Conservation (phyloP, 1,284 basidiomycete genomes). For the Chondrostereum purpureum region DNA sequence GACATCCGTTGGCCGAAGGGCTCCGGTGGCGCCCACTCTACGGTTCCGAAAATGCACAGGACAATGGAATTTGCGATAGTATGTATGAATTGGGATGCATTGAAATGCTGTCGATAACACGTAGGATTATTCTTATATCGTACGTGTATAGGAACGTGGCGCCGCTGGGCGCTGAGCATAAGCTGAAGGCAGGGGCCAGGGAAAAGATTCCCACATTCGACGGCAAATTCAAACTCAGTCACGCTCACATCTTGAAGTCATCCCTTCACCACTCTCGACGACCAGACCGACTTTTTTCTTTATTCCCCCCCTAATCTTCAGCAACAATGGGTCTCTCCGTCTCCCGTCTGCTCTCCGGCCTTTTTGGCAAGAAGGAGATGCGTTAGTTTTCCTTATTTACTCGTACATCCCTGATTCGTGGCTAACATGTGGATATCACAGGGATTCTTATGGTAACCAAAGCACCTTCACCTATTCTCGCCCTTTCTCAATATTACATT, state of each 20-base stretch:
- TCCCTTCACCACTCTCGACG: slow-evolving; percentile 8
- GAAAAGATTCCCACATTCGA: slow-evolving; percentile 20
- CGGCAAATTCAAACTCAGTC: slow-evolving; percentile 32
- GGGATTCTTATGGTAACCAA: slow-evolving; percentile 69
- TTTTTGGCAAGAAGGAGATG: slow-evolving; percentile 99
- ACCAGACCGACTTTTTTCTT: slow-evolving; percentile 26
- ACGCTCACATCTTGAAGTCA: slow-evolving; percentile 26
- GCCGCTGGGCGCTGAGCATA: background rate
- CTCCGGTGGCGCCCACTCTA: too few species aligned
- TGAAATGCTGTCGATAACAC: too few species aligned
- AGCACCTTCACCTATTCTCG: slow-evolving; percentile 10
- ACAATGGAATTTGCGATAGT: too few species aligned
- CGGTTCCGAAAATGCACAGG: too few species aligned
- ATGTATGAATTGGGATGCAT: too few species aligned
- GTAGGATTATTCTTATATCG: background rate
- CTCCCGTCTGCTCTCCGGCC: slow-evolving; percentile 74
- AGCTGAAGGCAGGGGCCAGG: slow-evolving; percentile 15
- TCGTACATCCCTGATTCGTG: slow-evolving; percentile 33
- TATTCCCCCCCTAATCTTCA: slow-evolving; percentile 27
- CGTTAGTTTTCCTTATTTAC: slow-evolving; percentile 54
- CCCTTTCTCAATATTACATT: slow-evolving; percentile 1
- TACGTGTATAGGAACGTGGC: slow-evolving; percentile 11
- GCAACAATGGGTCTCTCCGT: slow-evolving; percentile 80
- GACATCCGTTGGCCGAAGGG: too few species aligned
- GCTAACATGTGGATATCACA: slow-evolving; percentile 34